Conservation (phyloP, 2,329 filamentous ascomycete genomes). For the Arthrocladium fulminans region DNA sequence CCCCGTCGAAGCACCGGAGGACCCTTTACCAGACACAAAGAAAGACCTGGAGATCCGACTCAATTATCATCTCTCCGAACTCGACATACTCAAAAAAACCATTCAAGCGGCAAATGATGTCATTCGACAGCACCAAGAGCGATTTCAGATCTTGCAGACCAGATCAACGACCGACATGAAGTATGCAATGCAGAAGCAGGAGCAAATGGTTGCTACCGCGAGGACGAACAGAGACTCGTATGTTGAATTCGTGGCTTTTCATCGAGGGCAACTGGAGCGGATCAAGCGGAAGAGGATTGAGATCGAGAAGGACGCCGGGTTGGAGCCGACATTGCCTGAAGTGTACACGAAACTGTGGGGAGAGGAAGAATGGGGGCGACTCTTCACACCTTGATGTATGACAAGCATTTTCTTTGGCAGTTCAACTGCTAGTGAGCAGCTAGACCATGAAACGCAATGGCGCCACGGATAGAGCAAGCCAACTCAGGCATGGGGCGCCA, state of each 20-base stretch:
- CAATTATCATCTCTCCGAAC: conserved; percentile 23
- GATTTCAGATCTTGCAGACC: conserved; percentile 8
- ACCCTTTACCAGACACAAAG: conserved; percentile 16
- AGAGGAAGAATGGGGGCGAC: conserved; percentile 16
- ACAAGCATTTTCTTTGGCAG: no score
- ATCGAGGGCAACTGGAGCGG: conserved; percentile 22
- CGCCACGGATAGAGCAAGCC: no score
- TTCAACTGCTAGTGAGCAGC: no score
- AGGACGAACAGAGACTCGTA: conserved; percentile 11
- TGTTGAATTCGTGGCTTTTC: conserved; percentile 19
- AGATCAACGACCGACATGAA: conserved; percentile 7
- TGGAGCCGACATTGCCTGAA: conserved; percentile 14
- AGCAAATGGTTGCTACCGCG: conserved; percentile 6
- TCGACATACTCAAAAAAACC: conserved; percentile 15
- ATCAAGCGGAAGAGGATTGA: conserved; percentile 16
- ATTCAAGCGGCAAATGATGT: conserved; percentile 11
- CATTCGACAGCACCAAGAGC: conserved; percentile 10
- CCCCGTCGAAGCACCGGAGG: conserved; percentile 10
- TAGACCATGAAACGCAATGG: no score
- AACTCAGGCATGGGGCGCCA: no score
- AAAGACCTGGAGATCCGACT: conserved; percentile 21
- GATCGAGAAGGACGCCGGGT: conserved; percentile 14
- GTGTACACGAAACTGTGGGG: conserved; percentile 15
- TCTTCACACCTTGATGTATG: conserved; percentile 11
- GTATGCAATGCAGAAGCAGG: conserved; percentile 3